These are phyloP conservation scores for Acer negundo DNA, from an alignment of 345 rosid genomes.

Conservation along the genomic window DNA sequence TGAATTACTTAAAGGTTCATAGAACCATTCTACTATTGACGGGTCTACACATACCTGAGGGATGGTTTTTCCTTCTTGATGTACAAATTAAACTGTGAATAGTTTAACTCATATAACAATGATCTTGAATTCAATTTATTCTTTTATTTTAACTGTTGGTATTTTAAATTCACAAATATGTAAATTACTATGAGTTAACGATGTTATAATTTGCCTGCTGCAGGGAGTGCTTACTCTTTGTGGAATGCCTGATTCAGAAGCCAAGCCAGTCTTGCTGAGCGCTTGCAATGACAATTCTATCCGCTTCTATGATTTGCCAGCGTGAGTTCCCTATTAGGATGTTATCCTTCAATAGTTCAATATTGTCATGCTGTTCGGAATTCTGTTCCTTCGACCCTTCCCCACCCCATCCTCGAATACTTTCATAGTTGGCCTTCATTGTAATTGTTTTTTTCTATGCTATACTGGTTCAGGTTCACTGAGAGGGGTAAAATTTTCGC, in stretches of 20 bases:
- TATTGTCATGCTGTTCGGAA: background rate
- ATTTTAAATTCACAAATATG: background rate
- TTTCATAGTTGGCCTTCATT: background rate
- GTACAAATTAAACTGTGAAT: background rate
- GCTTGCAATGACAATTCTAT: slow-evolving; percentile 77
- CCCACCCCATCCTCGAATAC: background rate
- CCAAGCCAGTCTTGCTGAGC: slow-evolving; percentile 78
- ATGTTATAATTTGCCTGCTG: slow-evolving; percentile 21
- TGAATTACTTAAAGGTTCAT: background rate
- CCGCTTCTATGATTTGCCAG: slow-evolving; percentile 81
- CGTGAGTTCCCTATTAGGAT: slow-evolving; percentile 60
- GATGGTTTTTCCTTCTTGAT: background rate
- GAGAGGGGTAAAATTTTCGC: slow-evolving; percentile 91
- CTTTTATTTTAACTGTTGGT: background rate
- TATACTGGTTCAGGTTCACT: slow-evolving; percentile 53
- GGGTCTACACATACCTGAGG: background rate
- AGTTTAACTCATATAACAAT: background rate
- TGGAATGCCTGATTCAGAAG: slow-evolving; percentile 84
- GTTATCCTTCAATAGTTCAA: background rate
- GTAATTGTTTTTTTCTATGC: background rate
- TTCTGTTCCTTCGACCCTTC: background rate
- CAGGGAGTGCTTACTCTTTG: slow-evolving; percentile 79
- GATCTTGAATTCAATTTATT: background rate
- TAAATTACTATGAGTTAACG: background rate
- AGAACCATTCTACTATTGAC: background rate